Base-by-base conservation (phyloP, 2,329 filamentous ascomycete genomes). In the Monosporascus sp. region DNA sequence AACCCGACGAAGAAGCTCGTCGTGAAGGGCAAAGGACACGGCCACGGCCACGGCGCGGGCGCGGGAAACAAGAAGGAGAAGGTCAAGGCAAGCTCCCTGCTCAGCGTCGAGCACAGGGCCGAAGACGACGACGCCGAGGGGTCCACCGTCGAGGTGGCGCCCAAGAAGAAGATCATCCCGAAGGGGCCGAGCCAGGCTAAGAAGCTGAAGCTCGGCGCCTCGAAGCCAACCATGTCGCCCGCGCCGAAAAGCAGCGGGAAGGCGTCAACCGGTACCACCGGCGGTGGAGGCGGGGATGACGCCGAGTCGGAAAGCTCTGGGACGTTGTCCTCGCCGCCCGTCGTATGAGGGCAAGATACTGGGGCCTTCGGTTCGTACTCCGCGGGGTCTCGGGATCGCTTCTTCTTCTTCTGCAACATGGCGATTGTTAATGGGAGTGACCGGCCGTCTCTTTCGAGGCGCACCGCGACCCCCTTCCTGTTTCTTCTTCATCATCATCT, bases 291-390 rank as follows among this genome's bases (percentile, higher is more conserved):
- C 25, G 62, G 62, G 45, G 72, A 73, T 18, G 80, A 82, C 47
- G 74, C 69, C 42, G 77, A 76, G 56, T 82, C 79, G 17, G 81
- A 83, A 61, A 81, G 79, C 41, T 82, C 79, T 1, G 81, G 76
- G 18, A 78, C 78, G 0, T 64, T 81, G 54, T 83, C 80, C 1
- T 82, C 80, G 17, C 80, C 80, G 18, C 77, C 77, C 3, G 65
- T 60, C 47, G 60, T 62, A 56, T 65, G 57, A 56, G 48, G 41
- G 7, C n/a, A 39, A 6, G 15, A 39, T 39, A 9, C 25, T 27
- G 2, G 7, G 37, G n/a, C 15, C 37, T 9, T 39, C 37, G 5
- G 8, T 39, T 39, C 6, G 15, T 39, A 39, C 8, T 39, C 37
- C 5, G n/a, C 15, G 14, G n/a, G 37, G n/a, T 45, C 22, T 20